A percentile compares a stretch with the other conserved stretches of the same genome.
phyloP scores from a whole-genome alignment of 805 yeast species.

The Debaryomyces tyrocola region DNA sequence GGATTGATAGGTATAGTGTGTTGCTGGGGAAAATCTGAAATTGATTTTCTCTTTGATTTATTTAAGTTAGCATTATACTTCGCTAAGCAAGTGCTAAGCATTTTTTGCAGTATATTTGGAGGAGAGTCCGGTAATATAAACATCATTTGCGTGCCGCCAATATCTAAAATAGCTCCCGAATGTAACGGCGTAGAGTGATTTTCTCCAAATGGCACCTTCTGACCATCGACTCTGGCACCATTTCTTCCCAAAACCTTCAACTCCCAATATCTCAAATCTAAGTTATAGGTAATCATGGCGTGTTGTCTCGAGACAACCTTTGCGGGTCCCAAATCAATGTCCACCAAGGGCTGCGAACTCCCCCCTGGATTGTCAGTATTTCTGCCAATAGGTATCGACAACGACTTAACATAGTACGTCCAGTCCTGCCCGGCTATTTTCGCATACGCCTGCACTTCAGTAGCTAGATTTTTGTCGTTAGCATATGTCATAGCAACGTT shows the following conservation, averaged over 20 bases:
- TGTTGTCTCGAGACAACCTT: slow-evolving; percentile 94
- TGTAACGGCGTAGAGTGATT: slow-evolving; percentile 55
- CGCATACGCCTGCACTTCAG: slow-evolving; percentile 96
- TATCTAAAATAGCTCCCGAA: slow-evolving; percentile 89
- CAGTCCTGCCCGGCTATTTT: slow-evolving; percentile 90
- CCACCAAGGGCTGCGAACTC: slow-evolving; percentile 34
- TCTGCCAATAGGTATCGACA: slow-evolving; percentile 82
- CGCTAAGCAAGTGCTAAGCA: slow-evolving; percentile 38
- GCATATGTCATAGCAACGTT: slow-evolving; percentile 71
- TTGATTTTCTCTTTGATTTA: slow-evolving; percentile 19
- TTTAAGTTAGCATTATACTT: slow-evolving; percentile 26
- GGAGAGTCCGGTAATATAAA: slow-evolving; percentile 90
- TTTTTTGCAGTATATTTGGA: slow-evolving; percentile 60
- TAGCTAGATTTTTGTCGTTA: slow-evolving; percentile 65
- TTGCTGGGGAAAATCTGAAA: slow-evolving; percentile 16
- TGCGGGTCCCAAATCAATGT: slow-evolving; percentile 94
- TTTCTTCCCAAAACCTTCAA: slow-evolving; percentile 81
- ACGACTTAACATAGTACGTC: slow-evolving; percentile 88
- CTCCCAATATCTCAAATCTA: slow-evolving; percentile 81
- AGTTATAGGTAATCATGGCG: slow-evolving; percentile 79
- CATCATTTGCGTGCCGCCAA: slow-evolving; percentile 99
- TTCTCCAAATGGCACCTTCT: slow-evolving; percentile 51
- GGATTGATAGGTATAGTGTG: slow-evolving; percentile 10
- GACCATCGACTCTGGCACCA: slow-evolving; percentile 87
- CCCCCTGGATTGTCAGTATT: slow-evolving; percentile 49